A percentile compares a stretch with the other conserved stretches of the same genome.
phyloP scores from a whole-genome alignment of 208 protist species.

The Trypanosoma mega region DNA sequence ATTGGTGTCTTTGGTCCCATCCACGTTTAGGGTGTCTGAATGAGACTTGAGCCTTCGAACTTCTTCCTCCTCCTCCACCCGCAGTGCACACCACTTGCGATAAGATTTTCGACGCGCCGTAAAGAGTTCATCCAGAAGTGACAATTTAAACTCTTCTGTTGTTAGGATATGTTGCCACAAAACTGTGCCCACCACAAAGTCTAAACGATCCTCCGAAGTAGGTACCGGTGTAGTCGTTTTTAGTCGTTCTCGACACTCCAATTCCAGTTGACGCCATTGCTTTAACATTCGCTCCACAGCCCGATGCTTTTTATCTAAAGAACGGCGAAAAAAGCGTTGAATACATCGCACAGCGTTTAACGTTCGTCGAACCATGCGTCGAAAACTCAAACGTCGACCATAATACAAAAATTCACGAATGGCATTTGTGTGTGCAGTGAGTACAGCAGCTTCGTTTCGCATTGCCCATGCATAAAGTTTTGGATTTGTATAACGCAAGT shows the following conservation, averaged over 20 bases:
- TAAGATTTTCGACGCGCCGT: slow-evolving; percentile 33
- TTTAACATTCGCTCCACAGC: slow-evolving; percentile 63
- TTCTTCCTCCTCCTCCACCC: slow-evolving; percentile 30
- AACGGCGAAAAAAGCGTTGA: slow-evolving; percentile 75
- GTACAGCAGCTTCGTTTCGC: slow-evolving; percentile 25
- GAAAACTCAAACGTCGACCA: slow-evolving; percentile 20
- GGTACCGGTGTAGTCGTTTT: slow-evolving; percentile 51
- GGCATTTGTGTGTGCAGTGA: slow-evolving; percentile 18
- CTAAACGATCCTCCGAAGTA: slow-evolving; percentile 49
- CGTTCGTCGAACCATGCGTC: slow-evolving; percentile 22
- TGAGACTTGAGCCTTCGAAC: background rate
- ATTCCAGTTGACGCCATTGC: slow-evolving; percentile 61
- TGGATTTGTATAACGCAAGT: slow-evolving; percentile 37
- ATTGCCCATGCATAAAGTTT: slow-evolving; percentile 41
- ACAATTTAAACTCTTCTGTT: slow-evolving; percentile 58
- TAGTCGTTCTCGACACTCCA: slow-evolving; percentile 57
- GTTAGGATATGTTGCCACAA: slow-evolving; percentile 85
- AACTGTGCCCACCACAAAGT: slow-evolving; percentile 65
- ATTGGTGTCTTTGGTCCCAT: background rate
- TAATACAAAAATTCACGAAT: slow-evolving; percentile 36
- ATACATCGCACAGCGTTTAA: slow-evolving; percentile 37
- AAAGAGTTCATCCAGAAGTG: slow-evolving; percentile 66
- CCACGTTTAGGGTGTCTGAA: background rate
- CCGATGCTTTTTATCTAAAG: slow-evolving; percentile 46
- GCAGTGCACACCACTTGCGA: slow-evolving; percentile 39